Evolutionary conservation across 2,329 filamentous ascomycete genomes (phyloP).

Genomic region (Aspergillus sp.): DNA sequence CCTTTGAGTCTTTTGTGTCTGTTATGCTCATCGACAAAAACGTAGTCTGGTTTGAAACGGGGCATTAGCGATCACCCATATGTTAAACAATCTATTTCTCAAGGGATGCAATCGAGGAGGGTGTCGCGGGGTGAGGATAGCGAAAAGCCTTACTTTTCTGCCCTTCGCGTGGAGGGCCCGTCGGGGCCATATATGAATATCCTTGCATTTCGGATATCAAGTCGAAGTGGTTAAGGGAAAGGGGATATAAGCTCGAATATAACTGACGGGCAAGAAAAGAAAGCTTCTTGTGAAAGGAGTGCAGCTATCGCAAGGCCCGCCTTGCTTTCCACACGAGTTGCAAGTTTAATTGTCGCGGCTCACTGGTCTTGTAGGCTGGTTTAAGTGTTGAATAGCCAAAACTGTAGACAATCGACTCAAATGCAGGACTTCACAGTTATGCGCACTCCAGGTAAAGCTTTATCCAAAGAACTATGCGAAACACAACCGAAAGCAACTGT

Average conservation of each 20-base stretch:
- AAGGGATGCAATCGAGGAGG: not conserved
- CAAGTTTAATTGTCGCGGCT: not conserved
- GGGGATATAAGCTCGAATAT: not conserved
- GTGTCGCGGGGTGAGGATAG: not conserved
- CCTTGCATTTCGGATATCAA: slow-evolving; percentile 60
- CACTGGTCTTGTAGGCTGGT: not conserved
- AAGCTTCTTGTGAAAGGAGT: slow-evolving; percentile 32
- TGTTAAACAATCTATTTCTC: not conserved
- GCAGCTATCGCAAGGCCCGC: slow-evolving; percentile 20
- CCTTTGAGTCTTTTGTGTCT: slow-evolving; percentile 95
- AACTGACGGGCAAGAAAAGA: not conserved
- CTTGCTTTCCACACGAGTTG: slow-evolving; percentile 10
- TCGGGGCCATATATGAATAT: slow-evolving; percentile 72
- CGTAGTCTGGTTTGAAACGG: slow-evolving; percentile 69
- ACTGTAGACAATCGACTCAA: not conserved
- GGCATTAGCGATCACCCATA: slow-evolving; percentile 8
- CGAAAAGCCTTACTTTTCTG: slow-evolving; percentile 70
- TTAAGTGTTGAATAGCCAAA: not conserved
- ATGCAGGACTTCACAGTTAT: not conserved
- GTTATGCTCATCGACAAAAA: slow-evolving; percentile 98
- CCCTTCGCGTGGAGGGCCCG: slow-evolving; percentile 67
- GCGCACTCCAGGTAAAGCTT: not conserved
- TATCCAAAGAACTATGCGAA: not conserved
- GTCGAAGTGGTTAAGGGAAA: not conserved
- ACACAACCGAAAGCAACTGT: not conserved